Evolutionary conservation across 108 stramenopile genomes (phyloP).

Genomic region (Seminavis robusta): DNA sequence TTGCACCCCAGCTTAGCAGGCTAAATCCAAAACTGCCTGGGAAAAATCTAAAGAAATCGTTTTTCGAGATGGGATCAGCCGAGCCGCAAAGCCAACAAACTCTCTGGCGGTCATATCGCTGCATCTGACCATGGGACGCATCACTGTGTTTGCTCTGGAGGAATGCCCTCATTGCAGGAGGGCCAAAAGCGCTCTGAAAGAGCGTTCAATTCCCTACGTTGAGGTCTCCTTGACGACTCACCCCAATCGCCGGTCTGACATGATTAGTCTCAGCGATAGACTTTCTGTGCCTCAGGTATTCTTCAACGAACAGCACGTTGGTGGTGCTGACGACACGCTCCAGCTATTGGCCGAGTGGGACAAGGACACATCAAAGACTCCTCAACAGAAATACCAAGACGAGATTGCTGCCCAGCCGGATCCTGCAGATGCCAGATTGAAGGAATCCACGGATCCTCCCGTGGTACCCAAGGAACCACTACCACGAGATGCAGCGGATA

Average conservation of each 20-base stretch:
- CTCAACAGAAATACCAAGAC: too few species aligned
- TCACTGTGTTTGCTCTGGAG: conserved; percentile 41
- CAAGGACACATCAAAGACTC: too few species aligned
- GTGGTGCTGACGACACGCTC: conserved; percentile 37
- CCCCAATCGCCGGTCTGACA: conserved; percentile 35
- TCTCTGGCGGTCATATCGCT: too few species aligned
- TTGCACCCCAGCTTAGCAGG: too few species aligned
- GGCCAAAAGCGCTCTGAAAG: conserved; percentile 21
- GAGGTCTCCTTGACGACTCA: conserved; percentile 29
- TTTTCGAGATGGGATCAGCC: too few species aligned
- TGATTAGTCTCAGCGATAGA: conserved; percentile 29
- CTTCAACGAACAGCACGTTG: conserved; percentile 34
- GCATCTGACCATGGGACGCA: conserved; percentile 41
- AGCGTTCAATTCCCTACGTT: conserved; percentile 29
- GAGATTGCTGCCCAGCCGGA: conserved; percentile 2
- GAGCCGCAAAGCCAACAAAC: too few species aligned
- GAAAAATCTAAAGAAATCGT: too few species aligned
- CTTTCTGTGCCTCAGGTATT: conserved; percentile 49
- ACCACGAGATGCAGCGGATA: too few species aligned
- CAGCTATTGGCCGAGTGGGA: conserved; percentile 33
- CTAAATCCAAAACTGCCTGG: too few species aligned
- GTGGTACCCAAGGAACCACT: too few species aligned
- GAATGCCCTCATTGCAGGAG: conserved; percentile 35
- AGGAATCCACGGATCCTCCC: not conserved
- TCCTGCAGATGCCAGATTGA: conserved; percentile 16